These are phyloP conservation scores for Ambispora gerdemannii DNA, from an alignment of 192 early-diverging fungal species.

Conservation along the genomic window DNA sequence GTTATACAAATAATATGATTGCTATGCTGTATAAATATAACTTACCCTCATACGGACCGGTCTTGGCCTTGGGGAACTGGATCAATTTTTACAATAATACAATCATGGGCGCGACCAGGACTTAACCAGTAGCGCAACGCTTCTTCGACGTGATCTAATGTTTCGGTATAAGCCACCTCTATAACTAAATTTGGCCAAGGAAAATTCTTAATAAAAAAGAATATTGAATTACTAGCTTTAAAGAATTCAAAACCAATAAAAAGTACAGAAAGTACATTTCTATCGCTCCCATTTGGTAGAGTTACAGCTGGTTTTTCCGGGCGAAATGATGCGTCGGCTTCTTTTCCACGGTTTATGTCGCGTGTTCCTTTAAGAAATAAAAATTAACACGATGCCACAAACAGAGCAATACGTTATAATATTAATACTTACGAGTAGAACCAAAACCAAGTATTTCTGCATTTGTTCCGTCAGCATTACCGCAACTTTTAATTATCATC, in stretches of 20 bases:
- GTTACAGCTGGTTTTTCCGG: constrained; percentile 18
- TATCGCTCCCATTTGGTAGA: constrained; percentile 25
- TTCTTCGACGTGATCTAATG: constrained; percentile 21
- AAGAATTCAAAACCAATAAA: constrained; percentile 25
- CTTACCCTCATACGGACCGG: constrained; percentile 29
- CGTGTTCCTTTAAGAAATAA: constrained; percentile 27
- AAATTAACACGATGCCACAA: constrained; percentile 18
- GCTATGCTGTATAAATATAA: constrained; percentile 24
- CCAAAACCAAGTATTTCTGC: constrained; percentile 23
- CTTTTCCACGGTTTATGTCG: constrained; percentile 22
- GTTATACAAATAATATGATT: constrained; percentile 28
- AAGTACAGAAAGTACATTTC: constrained; percentile 27
- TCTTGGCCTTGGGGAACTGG: neutral
- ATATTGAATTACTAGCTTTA: constrained; percentile 16
- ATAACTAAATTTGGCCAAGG: constrained; percentile 26
- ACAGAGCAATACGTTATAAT: constrained; percentile 11
- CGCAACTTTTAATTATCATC: neutral
- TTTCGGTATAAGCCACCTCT: constrained; percentile 22
- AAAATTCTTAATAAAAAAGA: constrained; percentile 23
- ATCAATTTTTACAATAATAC: constrained; percentile 30
- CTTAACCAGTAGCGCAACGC: constrained; percentile 21
- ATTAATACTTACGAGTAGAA: constrained; percentile 28
- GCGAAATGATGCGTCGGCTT: constrained; percentile 22
- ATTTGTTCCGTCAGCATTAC: neutral
- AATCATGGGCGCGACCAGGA: constrained; percentile 20